Conservation (phyloP, 1,284 basidiomycete genomes). For the Gastroboletus turbinatus region DNA sequence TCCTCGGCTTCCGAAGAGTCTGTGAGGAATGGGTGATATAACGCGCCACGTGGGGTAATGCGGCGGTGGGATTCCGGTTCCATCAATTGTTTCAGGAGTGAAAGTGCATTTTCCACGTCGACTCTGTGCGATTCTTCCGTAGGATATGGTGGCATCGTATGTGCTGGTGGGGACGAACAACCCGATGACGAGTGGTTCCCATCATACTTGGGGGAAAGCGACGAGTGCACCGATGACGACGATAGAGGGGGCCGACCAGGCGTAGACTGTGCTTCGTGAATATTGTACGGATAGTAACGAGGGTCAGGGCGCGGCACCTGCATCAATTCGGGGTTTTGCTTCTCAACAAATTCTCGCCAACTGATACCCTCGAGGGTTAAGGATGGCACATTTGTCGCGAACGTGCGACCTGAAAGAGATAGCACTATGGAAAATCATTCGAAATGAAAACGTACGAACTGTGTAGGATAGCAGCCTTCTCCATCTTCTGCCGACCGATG, state of each 20-base stretch:
- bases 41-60: constrained; percentile 71
- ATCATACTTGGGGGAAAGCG: constrained; percentile 23
- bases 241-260: constrained; percentile 33
- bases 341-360: constrained; percentile 73
- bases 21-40: constrained; percentile 76
- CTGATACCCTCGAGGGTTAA: constrained; percentile 63
- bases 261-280: constrained; percentile 7
- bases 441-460: constrained; percentile 53
- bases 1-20: constrained; percentile 48
- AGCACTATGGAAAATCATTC: constrained; percentile 13
- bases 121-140: constrained; percentile 44
- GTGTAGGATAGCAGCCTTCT: constrained; percentile 85
- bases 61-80: constrained; percentile 75
- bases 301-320: constrained; percentile 52
- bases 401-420: constrained; percentile 67
- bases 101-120: constrained; percentile 68
- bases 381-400: constrained; percentile 82
- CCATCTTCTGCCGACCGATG: constrained; percentile 83
- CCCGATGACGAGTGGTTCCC: constrained; percentile 19
- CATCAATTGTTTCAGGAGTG: constrained; percentile 71
- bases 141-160: constrained; percentile 27
- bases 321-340: constrained; percentile 74
- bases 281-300: constrained; percentile 53
- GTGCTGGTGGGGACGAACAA: constrained; percentile 34
- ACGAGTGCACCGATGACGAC: constrained; percentile 33